These are phyloP conservation scores for Candida nemodendra DNA, from an alignment of 805 yeast genomes.

Conservation along the genomic window DNA sequence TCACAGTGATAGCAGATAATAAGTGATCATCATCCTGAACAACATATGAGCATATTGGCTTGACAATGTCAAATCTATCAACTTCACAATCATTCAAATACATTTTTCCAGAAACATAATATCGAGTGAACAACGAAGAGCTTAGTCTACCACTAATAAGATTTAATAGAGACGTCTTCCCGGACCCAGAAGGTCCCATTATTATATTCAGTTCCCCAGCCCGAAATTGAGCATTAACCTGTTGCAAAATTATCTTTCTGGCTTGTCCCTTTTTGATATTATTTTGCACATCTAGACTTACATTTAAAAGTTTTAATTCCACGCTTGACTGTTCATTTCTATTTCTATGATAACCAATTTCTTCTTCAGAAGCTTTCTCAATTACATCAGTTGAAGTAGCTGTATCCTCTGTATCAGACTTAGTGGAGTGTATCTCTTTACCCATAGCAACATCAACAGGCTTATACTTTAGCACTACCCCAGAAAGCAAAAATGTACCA, in stretches of 20 bases:
- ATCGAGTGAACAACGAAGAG: slow-evolving; percentile 29
- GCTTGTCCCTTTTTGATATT: slow-evolving; percentile 15
- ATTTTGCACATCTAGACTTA: slow-evolving; percentile 25
- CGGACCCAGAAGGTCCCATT: slow-evolving; percentile 82
- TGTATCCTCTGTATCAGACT: no score
- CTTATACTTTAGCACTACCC: slow-evolving; percentile 44
- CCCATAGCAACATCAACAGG: slow-evolving; percentile 56
- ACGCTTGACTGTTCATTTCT: slow-evolving; percentile 11
- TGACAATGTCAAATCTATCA: slow-evolving; percentile 29
- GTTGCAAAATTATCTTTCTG: slow-evolving; percentile 39
- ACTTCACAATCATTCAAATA: slow-evolving; percentile 39
- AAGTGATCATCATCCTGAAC: slow-evolving; percentile 78
- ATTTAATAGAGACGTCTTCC: slow-evolving; percentile 68
- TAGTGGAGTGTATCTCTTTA: slow-evolving; percentile 23
- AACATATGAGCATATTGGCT: slow-evolving; percentile 66
- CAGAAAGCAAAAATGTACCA: slow-evolving; percentile 51
- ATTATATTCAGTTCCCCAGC: slow-evolving; percentile 65
- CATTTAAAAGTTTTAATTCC: slow-evolving; percentile 18
- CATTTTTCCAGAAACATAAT: slow-evolving; percentile 40
- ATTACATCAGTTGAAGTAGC: no score
- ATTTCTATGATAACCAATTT: no score
- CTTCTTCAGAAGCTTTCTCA: slow-evolving; percentile 20
- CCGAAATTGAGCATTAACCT: slow-evolving; percentile 50
- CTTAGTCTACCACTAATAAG: slow-evolving; percentile 58
- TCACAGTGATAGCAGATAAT: slow-evolving; percentile 68